Percentiles rank a stretch among this genome's conserved stretches.
Conservation (phyloP, 495 filamentous ascomycete species). For the Aspergillus saccharolyticus region DNA sequence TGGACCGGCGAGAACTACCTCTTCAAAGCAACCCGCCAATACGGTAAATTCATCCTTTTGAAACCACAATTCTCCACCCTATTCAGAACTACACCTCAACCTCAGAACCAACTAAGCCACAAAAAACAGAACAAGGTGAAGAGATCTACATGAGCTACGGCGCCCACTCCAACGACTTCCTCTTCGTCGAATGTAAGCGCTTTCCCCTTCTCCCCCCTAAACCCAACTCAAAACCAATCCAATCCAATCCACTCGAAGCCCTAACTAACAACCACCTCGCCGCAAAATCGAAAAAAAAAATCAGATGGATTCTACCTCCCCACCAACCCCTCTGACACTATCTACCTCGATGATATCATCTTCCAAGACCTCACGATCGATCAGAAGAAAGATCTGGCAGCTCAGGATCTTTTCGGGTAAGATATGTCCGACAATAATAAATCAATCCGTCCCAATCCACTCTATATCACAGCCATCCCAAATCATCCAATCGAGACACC, state of each 20-base stretch:
- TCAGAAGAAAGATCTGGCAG: constrained; percentile 43
- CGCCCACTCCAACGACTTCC: constrained; percentile 66
- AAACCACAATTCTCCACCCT: neutral
- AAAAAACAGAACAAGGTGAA: constrained; percentile 43
- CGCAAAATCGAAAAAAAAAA: neutral
- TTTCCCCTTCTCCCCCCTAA: neutral
- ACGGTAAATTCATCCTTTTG: constrained; percentile 34
- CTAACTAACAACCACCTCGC: neutral
- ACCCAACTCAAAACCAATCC: neutral
- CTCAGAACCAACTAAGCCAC: neutral
- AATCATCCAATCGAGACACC: too few species aligned
- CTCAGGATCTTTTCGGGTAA: constrained; percentile 49
- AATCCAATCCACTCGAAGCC: neutral
- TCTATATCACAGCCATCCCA: too few species aligned
- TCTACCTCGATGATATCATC: constrained; percentile 57
- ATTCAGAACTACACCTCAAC: neutral
- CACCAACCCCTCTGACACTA: constrained; percentile 56
- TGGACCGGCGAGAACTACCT: constrained; percentile 52
- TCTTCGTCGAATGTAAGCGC: constrained; percentile 60
- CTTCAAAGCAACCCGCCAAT: constrained; percentile 46
- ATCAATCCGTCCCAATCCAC: too few species aligned
- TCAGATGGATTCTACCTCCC: constrained; percentile 63
- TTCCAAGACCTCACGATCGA: constrained; percentile 36
- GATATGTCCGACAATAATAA: neutral
- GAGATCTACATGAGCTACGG: constrained; percentile 75